A percentile compares a stretch with the other conserved stretches of the same genome.
These are phyloP conservation scores for Tolypocladium tropicale DNA, from an alignment of 2,329 filamentous ascomycete species.

Conservation along the genomic window DNA sequence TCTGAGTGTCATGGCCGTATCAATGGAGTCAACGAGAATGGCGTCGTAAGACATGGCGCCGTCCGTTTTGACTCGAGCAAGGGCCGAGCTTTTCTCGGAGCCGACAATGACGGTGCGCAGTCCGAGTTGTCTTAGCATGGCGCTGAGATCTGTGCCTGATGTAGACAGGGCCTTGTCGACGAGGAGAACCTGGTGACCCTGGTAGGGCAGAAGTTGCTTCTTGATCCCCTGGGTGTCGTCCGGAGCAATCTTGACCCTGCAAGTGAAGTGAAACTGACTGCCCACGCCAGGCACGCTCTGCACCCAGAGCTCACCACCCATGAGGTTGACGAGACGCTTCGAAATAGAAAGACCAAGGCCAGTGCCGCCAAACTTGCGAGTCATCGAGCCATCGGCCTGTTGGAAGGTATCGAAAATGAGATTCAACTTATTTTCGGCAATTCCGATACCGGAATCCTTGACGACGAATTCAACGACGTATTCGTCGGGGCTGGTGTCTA, in stretches of 20 bases:
- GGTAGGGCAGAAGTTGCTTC: conserved; percentile 82
- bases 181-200: conserved; percentile 84
- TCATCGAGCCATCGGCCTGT: conserved; percentile 94
- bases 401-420: conserved; percentile 99
- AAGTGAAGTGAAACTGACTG: conserved; percentile 94
- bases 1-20: conserved; percentile 72
- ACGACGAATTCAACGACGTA: conserved; percentile 95
- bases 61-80: conserved; percentile 40
- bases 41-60: conserved; percentile 74
- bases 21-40: conserved; percentile 89
- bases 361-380: conserved; percentile 89
- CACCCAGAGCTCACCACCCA: conserved; percentile 96
- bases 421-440: conserved; percentile 88
- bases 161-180: conserved; percentile 83
- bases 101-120: conserved; percentile 75
- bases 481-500: conserved; percentile 58
- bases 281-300: conserved; percentile 84
- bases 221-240: conserved; percentile 69
- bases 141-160: conserved; percentile 62
- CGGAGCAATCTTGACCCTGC: conserved; percentile 74
- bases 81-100: conserved; percentile 55
- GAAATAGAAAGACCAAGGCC: conserved; percentile 92
- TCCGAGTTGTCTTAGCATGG: conserved; percentile 69
- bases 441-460: conserved; percentile 92
- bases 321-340: conserved; percentile 86